A percentile compares a stretch with the other conserved stretches of the same genome.
phyloP scores from a whole-genome alignment of 2,329 filamentous ascomycete genomes.

The Capronia americana region DNA sequence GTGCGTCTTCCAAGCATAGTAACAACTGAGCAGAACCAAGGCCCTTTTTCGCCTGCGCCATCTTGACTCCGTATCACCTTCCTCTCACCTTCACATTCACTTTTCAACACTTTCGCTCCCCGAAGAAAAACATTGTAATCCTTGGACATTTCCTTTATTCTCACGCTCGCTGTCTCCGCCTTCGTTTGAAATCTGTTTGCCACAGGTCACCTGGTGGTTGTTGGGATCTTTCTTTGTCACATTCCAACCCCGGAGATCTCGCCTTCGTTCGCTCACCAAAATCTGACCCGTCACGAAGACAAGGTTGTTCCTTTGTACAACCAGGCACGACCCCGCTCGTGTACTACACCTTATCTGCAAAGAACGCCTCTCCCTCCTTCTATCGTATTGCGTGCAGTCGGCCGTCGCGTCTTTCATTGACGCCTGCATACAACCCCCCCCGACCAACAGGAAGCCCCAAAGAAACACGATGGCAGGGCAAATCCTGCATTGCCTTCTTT shows the following conservation, averaged over 20 bases:
- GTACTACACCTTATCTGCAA: conserved; percentile 4
- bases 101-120: conserved; percentile 1
- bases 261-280: conserved; percentile 25
- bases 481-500: conserved; percentile 26
- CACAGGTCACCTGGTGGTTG: conserved; percentile 10
- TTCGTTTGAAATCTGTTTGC: conserved; percentile 17
- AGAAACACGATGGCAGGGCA: conserved; percentile 29
- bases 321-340: conserved; percentile 10
- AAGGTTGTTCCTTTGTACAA: conserved; percentile 27
- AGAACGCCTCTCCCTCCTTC: conserved; percentile 3
- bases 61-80: conserved; percentile 12
- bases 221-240: conserved; percentile 15
- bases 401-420: conserved; percentile 27
- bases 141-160: conserved; percentile 1
- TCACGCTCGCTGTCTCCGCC: conserved; percentile 17
- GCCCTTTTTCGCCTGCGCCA: conserved; percentile 12
- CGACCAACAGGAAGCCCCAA: background rate
- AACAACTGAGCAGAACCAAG: conserved; percentile 8
- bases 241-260: conserved; percentile 19
- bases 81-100: conserved; percentile 11
- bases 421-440: conserved; percentile 32
- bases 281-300: conserved; percentile 5
- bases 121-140: conserved; percentile 3
- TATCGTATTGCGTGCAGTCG: conserved; percentile 5
- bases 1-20: conserved; percentile 24